A percentile compares a stretch with the other conserved stretches of the same genome.
These are phyloP conservation scores for Podospora bellae-mahoneyi DNA, from an alignment of 495 filamentous ascomycete species.

Conservation along the genomic window DNA sequence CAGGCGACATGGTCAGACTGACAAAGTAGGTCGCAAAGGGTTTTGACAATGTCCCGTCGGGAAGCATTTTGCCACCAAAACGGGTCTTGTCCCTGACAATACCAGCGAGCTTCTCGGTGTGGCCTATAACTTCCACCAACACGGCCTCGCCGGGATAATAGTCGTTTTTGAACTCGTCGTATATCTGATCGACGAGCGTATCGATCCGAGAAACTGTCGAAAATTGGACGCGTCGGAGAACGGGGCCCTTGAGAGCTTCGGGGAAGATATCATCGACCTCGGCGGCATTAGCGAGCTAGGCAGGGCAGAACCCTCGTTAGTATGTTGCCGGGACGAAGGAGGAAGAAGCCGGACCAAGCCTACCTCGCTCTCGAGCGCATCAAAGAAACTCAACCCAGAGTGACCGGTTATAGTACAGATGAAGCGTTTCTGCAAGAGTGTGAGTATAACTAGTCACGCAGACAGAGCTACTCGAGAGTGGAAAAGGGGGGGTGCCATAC, in stretches of 20 bases:
- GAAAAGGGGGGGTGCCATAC: conserved; percentile 40
- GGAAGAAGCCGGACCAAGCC: conserved; percentile 25
- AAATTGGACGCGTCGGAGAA: conserved; percentile 87
- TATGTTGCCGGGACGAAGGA: neutral
- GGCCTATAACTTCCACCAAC: conserved; percentile 59
- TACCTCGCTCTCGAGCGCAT: conserved; percentile 92
- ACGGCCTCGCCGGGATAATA: conserved; percentile 92
- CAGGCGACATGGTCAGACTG: conserved; percentile 62
- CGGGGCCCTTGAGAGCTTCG: conserved; percentile 83
- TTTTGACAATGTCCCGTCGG: conserved; percentile 61
- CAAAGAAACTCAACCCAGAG: conserved; percentile 88
- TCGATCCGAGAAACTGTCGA: conserved; percentile 88
- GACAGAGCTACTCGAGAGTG: neutral
- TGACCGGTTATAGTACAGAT: conserved; percentile 95
- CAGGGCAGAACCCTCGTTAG: conserved; percentile 4
- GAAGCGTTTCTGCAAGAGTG: conserved; percentile 64
- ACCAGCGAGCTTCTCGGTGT: conserved; percentile 70
- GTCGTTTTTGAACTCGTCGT: conserved; percentile 83
- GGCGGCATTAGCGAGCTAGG: conserved; percentile 74
- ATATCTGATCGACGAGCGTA: conserved; percentile 64
- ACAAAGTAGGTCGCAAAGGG: conserved; percentile 81
- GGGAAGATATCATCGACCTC: conserved; percentile 91
- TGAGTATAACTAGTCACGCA: conserved; percentile 18
- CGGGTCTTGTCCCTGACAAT: conserved; percentile 83
- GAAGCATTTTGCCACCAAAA: conserved; percentile 54